Conservation (phyloP, 2,329 filamentous ascomycete genomes). For the Parastagonospora avenae region DNA sequence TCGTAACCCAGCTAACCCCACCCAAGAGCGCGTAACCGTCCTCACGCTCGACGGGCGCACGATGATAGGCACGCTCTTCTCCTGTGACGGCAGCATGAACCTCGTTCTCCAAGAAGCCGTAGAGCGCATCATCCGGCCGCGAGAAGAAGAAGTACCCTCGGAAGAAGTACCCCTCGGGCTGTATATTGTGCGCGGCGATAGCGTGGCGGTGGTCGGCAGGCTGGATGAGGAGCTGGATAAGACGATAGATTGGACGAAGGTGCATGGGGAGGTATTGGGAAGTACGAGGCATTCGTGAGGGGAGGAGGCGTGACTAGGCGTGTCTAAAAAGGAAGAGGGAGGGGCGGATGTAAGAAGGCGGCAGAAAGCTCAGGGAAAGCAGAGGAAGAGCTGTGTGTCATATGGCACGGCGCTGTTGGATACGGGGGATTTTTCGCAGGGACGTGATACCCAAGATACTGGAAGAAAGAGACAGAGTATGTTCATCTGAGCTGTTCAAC, state of each 20-base stretch:
- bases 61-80: slow-evolving; percentile 73
- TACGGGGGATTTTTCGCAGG: slow-evolving; percentile 6
- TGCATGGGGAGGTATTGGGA: slow-evolving; percentile 82
- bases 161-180: slow-evolving; percentile 82
- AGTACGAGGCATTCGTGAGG: slow-evolving; percentile 73
- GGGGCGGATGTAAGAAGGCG: neutral
- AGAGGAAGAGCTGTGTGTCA: neutral
- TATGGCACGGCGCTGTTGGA: too few relatives aligned
- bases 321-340: neutral
- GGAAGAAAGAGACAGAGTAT: slow-evolving; percentile 23
- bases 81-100: slow-evolving; percentile 91
- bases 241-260: slow-evolving; percentile 91
- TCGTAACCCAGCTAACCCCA: slow-evolving; percentile 11
- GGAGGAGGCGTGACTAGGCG: neutral
- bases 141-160: slow-evolving; percentile 81
- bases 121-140: slow-evolving; percentile 87
- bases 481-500: slow-evolving; percentile 8
- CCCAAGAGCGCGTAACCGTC: slow-evolving; percentile 83
- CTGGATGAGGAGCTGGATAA: slow-evolving; percentile 88
- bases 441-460: slow-evolving; percentile 19
- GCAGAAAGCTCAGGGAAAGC: neutral
- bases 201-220: slow-evolving; percentile 86
- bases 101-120: slow-evolving; percentile 82
- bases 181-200: slow-evolving; percentile 92
- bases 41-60: slow-evolving; percentile 92